Conservation (phyloP, 2,329 filamentous ascomycete genomes). For the Huntiella bhutanensis region DNA sequence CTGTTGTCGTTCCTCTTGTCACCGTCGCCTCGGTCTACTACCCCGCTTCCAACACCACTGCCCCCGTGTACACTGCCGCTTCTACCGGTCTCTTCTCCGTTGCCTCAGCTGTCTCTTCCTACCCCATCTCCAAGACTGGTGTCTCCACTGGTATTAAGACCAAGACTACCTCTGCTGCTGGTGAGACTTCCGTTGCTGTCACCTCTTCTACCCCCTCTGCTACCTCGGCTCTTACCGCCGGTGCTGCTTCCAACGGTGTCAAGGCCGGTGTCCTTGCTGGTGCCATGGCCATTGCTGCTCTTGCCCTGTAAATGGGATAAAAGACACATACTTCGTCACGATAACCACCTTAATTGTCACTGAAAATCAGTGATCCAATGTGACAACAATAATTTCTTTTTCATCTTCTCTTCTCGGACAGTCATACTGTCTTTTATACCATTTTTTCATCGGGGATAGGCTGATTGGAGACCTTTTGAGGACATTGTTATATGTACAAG, state of each 20-base stretch:
- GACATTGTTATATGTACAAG: slow-evolving; percentile 5
- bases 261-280: slow-evolving; percentile 11
- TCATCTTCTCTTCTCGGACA: slow-evolving; percentile 5
- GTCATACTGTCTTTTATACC: slow-evolving; percentile 6
- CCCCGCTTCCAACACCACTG: slow-evolving; percentile 8
- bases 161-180: neutral
- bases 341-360: too few species aligned
- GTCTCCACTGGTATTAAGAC: neutral
- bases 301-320: slow-evolving; percentile 9
- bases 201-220: slow-evolving; percentile 3
- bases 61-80: slow-evolving; percentile 2
- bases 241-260: slow-evolving; percentile 3
- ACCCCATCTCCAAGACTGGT: slow-evolving; percentile 7
- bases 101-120: slow-evolving; percentile 7
- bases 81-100: slow-evolving; percentile 8
- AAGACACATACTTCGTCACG: too few species aligned
- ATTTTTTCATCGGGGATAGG: slow-evolving; percentile 12
- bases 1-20: neutral
- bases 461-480: slow-evolving; percentile 11
- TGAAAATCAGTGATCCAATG: too few species aligned
- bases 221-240: slow-evolving; percentile 4
- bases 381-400: neutral
- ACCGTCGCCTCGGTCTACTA: slow-evolving; percentile 8
- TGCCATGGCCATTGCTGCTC: slow-evolving; percentile 10
- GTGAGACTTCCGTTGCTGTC: slow-evolving; percentile 1